Evolutionary conservation across 2,329 filamentous ascomycete species (phyloP).

Genomic region (Diaporthe helianthi): DNA sequence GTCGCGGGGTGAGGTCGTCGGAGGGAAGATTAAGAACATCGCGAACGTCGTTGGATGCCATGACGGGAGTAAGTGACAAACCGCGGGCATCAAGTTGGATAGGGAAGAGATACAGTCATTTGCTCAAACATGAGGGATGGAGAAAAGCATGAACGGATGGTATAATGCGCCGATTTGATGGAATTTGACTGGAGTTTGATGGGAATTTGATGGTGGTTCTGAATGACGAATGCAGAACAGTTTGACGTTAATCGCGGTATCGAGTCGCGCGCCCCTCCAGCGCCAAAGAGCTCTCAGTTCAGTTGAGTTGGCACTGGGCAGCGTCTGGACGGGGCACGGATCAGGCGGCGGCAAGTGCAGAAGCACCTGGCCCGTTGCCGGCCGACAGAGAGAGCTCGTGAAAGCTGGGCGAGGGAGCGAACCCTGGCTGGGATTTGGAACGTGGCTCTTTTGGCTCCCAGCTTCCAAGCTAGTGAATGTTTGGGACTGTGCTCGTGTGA

Average conservation of each 20-base stretch:
- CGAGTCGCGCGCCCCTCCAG: conserved; percentile 24
- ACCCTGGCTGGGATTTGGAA: conserved; percentile 25
- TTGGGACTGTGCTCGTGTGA: conserved; percentile 11
- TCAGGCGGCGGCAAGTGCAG: not conserved
- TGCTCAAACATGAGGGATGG: not conserved
- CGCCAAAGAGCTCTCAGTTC: not conserved
- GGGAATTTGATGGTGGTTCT: conserved; percentile 5
- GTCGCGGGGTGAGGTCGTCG: conserved; percentile 60
- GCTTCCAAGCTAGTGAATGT: not conserved
- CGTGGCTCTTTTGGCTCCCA: conserved; percentile 26
- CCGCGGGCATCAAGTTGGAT: not conserved
- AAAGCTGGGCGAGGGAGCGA: not conserved
- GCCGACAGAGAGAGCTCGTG: conserved; percentile 29
- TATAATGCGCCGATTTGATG: not conserved
- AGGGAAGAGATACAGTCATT: not conserved
- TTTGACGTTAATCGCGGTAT: conserved; percentile 13
- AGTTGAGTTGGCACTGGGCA: not conserved
- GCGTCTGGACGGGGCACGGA: not conserved
- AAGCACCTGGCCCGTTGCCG: not conserved
- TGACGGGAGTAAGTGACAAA: conserved; percentile 46
- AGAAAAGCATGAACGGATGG: not conserved
- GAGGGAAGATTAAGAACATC: conserved; percentile 85
- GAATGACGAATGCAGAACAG: conserved; percentile 17
- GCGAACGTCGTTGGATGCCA: conserved; percentile 82
- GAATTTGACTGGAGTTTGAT: conserved; percentile 11